Conservation (phyloP, 768 basidiomycete genomes). For the Boletus reticulatus region DNA sequence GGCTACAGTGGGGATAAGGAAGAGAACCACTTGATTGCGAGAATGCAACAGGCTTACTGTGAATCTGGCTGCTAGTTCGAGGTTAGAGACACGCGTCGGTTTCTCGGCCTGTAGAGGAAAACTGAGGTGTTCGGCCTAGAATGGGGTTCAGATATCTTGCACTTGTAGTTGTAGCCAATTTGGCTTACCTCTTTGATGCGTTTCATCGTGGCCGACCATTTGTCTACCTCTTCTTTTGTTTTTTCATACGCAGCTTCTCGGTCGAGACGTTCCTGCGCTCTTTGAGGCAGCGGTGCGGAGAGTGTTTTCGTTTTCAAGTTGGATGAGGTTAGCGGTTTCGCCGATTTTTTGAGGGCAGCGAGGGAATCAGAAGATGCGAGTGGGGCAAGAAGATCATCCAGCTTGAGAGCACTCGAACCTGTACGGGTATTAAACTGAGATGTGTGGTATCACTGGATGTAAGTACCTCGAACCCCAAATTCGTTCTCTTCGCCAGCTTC, state of each 20-base stretch:
- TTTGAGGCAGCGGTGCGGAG: slow-evolving; percentile 80
- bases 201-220: slow-evolving; percentile 93
- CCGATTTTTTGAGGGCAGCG: slow-evolving; percentile 65
- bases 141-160: slow-evolving; percentile 1
- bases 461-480: slow-evolving; percentile 60
- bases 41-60: slow-evolving; percentile 46
- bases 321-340: slow-evolving; percentile 57
- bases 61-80: slow-evolving; percentile 81
- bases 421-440: slow-evolving; percentile 1
- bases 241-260: slow-evolving; percentile 93
- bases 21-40: neutral
- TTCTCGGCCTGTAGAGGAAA: slow-evolving; percentile 77
- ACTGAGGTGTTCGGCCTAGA: slow-evolving; percentile 79
- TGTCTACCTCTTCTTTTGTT: slow-evolving; percentile 88
- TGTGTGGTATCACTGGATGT: neutral
- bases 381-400: slow-evolving; percentile 77
- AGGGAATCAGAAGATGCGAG: slow-evolving; percentile 59
- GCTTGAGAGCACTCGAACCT: slow-evolving; percentile 48
- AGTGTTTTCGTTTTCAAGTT: slow-evolving; percentile 59
- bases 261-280: slow-evolving; percentile 86
- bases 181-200: slow-evolving; percentile 73
- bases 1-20: slow-evolving; percentile 46
- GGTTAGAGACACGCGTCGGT: slow-evolving; percentile 57
- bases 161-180: neutral
- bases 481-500: slow-evolving; percentile 82